Evolutionary conservation across 169 alveolate species (phyloP).

Genomic region (Perkinsus chesapeaki): DNA sequence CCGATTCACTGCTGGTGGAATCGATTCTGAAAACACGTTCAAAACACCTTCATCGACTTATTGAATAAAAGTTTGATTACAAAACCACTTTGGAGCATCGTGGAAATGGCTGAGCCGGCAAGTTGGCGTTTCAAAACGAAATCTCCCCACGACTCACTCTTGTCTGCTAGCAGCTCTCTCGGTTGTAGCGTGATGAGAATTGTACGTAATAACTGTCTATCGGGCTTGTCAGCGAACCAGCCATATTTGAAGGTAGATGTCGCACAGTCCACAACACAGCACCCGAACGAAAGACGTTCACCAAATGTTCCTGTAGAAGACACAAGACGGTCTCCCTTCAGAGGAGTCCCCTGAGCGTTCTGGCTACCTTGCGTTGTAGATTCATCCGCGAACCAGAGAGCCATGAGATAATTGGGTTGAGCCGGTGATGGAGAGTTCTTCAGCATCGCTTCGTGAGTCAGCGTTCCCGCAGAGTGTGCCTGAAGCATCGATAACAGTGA

Average conservation of each 20-base stretch:
- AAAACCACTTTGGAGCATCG: too few species aligned
- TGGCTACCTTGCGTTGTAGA: not conserved
- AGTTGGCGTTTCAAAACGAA: not conserved
- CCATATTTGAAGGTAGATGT: not conserved
- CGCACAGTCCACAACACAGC: not conserved
- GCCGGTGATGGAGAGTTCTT: not conserved
- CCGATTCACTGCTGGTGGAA: not conserved
- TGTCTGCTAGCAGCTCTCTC: not conserved
- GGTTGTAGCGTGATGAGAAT: not conserved
- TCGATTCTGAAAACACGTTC: not conserved
- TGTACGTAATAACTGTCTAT: not conserved
- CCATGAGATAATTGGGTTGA: not conserved
- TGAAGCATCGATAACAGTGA: not conserved
- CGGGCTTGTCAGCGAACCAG: not conserved
- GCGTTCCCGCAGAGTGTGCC: constrained; percentile 19
- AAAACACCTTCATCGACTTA: too few species aligned
- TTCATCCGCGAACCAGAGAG: not conserved
- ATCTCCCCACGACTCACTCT: not conserved
- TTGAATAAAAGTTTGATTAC: too few species aligned
- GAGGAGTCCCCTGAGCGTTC: not conserved
- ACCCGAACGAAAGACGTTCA: not conserved
- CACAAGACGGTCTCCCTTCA: not conserved
- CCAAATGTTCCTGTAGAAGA: not conserved
- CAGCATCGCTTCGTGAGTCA: constrained; percentile 30
- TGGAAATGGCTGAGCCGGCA: too few species aligned